Percentiles rank a stretch among this genome's conserved stretches.
Conservation (phyloP, 345 rosid species). For the Gossypium mustelinum region DNA sequence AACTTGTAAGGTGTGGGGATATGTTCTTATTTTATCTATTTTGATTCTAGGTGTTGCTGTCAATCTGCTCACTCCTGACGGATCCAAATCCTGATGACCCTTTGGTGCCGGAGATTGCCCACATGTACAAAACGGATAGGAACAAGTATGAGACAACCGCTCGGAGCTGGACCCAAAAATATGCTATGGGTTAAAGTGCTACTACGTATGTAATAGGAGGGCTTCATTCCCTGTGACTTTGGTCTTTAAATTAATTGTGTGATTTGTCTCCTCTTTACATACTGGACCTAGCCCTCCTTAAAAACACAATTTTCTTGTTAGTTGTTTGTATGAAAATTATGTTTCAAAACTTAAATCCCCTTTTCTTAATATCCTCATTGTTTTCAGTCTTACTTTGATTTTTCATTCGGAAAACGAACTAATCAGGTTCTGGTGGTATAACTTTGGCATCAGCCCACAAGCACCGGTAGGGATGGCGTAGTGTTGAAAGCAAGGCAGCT, state of each 20-base stretch:
- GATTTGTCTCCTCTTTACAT: slow-evolving; percentile 23
- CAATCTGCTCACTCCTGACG: slow-evolving; percentile 21
- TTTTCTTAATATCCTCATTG: background rate
- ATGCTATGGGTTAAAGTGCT: slow-evolving; percentile 24
- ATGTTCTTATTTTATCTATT: background rate
- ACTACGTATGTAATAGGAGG: slow-evolving; percentile 29
- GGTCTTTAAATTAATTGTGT: slow-evolving; percentile 31
- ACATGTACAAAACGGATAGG: slow-evolving; percentile 22
- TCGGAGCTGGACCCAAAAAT: slow-evolving; percentile 22
- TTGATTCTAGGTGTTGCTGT: slow-evolving; percentile 17
- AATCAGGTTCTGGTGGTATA: too few species aligned
- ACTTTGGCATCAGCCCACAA: too few species aligned
- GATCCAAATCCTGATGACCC: slow-evolving; percentile 25
- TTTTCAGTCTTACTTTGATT: background rate
- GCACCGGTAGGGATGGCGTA: too few species aligned
- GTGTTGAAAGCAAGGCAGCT: too few species aligned
- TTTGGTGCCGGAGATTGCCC: slow-evolving; percentile 21
- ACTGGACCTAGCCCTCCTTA: slow-evolving; percentile 33
- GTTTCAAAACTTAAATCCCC: background rate
- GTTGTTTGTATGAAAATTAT: slow-evolving; percentile 31
- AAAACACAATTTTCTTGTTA: slow-evolving; percentile 24
- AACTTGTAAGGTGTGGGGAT: background rate
- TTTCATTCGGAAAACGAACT: background rate
- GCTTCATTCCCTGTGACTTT: slow-evolving; percentile 30
- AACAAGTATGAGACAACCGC: slow-evolving; percentile 18